Evolutionary conservation across 1,284 basidiomycete species (phyloP), one percentile per base, ranked within the genome.

Genomic region (Tetrapyrgos nigripes): DNA sequence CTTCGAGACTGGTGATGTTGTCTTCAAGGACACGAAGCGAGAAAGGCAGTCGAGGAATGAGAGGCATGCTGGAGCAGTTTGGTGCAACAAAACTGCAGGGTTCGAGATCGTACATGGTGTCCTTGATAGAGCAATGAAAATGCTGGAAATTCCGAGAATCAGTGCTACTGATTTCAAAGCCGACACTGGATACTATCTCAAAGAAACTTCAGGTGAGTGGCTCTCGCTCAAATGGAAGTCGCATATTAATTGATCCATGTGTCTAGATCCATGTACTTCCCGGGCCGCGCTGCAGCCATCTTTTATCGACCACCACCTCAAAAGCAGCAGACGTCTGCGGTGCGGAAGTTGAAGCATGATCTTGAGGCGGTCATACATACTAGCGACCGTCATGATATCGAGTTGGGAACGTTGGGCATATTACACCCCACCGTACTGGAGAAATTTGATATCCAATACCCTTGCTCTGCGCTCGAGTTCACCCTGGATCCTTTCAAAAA

Each of bases 101-200:
- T 99, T 99, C 74, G 97, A 99, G 79, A 86, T 97, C 62, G 91
- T 97, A 10, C 97, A 99, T 72, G 97, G 97, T 24, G 79, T 99
- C 73, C 78, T 99, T 63, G 96, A 98, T 75, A 83, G 96, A 50
- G 83, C 94, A 53, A 98, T 99, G 97, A 89, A 91, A 72, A 94
- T 96, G 82, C 80, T 99, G 24, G 94, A 95, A 64, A 85, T 99
- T 47, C 91, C 94, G 31, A 84, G 89, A 66, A 91, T 98, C 61
- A 76, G 80, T 46, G 83, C 78, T 59, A 75, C 75, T 28, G 86
- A 89, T 64, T 74, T 70, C 44, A 79, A 84, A 59, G 85, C 84
- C 17, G 71, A 79, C 57, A 86, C 78, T 3, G 97, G 97, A 4
- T 99, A 98, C 77, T 98, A 97, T 75, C 91, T 99, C 74, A 87